Evolutionary conservation across 805 yeast genomes (phyloP).

Genomic region (Monosporozyma siamensis): DNA sequence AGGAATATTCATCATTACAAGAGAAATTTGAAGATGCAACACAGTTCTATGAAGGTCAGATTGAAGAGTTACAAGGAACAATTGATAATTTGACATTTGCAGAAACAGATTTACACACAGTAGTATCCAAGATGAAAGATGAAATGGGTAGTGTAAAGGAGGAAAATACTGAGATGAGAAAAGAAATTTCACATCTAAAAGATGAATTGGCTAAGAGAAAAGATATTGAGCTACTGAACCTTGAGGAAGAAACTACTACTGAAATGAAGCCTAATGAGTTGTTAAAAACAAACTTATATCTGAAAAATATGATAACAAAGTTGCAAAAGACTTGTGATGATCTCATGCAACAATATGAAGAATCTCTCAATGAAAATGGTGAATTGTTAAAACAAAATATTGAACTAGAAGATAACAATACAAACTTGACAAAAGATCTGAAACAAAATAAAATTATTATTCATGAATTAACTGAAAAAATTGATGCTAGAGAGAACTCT

Average conservation of each 20-base stretch:
- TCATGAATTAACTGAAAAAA: conserved; percentile 21
- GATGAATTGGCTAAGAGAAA: conserved; percentile 23
- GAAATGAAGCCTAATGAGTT: neutral
- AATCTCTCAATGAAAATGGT: conserved; percentile 7
- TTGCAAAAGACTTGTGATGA: conserved; percentile 8
- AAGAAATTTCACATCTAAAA: conserved; percentile 28
- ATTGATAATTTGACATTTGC: conserved; percentile 17
- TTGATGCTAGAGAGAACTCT: conserved; percentile 25
- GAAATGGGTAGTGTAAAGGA: conserved; percentile 30
- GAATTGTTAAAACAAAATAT: conserved; percentile 6
- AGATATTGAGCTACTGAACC: conserved; percentile 9
- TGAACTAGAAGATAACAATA: neutral
- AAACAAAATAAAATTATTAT: conserved; percentile 12
- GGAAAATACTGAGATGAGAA: conserved; percentile 38
- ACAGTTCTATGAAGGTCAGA: conserved; percentile 23
- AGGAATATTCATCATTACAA: neutral
- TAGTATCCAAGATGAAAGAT: conserved; percentile 30
- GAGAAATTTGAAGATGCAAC: neutral
- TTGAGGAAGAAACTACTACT: conserved; percentile 2
- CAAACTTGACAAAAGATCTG: conserved; percentile 6
- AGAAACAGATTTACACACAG: conserved; percentile 1
- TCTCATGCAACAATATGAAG: conserved; percentile 7
- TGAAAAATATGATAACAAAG: conserved; percentile 1
- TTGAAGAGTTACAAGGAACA: conserved; percentile 17
- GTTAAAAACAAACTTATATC: no score